Evolutionary conservation across 306 rosid genomes (phyloP).

Genomic region (Begonia fuchsioides): DNA sequence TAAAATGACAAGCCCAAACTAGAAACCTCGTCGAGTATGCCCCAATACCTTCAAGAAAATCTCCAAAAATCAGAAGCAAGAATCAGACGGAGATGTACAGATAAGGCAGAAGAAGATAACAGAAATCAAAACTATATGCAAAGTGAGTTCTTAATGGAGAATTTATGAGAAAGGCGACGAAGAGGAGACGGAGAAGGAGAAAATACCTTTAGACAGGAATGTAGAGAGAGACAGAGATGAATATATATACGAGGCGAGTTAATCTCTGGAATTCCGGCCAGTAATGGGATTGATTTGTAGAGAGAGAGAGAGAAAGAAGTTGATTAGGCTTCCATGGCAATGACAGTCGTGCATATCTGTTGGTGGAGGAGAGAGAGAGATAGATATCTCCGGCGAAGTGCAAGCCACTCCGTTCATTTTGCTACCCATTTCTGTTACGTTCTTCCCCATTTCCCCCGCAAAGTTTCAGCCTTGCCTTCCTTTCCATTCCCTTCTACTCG

Average conservation of each 20-base stretch:
- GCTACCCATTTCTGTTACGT: not conserved
- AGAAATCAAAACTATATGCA: not conserved
- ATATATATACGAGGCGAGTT: not conserved
- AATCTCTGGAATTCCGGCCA: not conserved
- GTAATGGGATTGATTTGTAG: not conserved
- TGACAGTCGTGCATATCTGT: not conserved
- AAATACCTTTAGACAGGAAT: not conserved
- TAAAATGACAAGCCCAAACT: slow-evolving; percentile 14
- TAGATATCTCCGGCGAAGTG: not conserved
- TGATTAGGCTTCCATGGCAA: not conserved
- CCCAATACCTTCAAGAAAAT: slow-evolving; percentile 17
- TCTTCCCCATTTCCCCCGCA: not conserved
- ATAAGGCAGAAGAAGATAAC: not conserved
- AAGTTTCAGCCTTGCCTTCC: not conserved
- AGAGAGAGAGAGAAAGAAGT: not conserved
- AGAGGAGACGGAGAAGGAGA: not conserved
- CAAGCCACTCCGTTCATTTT: not conserved
- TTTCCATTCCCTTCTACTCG: too few relatives aligned
- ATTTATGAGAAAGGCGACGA: not conserved
- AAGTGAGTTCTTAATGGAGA: not conserved
- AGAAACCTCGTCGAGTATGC: slow-evolving; percentile 10
- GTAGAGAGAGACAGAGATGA: not conserved
- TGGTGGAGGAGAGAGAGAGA: not conserved
- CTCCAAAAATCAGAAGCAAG: too few relatives aligned
- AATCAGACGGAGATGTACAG: too few relatives aligned